Percentiles rank a stretch among this genome's conserved stretches.
These are phyloP conservation scores for Oryza australiensis DNA, from an alignment of 176 grass and related monocot species.

Conservation along the genomic window DNA sequence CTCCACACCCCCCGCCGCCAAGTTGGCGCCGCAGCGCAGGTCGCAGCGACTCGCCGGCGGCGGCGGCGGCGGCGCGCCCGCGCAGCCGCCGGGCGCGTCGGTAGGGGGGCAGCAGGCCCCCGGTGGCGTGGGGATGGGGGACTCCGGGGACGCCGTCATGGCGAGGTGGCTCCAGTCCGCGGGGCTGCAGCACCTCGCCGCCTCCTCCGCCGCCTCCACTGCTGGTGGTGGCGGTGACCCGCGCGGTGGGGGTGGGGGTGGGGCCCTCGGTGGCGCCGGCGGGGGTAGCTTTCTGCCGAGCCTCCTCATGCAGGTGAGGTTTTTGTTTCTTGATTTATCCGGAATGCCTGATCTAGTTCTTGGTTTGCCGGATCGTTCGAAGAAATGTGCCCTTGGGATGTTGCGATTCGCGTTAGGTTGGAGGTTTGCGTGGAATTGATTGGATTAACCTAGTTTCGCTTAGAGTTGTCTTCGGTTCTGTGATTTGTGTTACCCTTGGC, in stretches of 20 bases:
- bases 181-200: slow-evolving; percentile 89
- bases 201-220: slow-evolving; percentile 28
- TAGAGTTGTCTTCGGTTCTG: neutral
- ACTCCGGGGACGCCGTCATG: slow-evolving; percentile 85
- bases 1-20: slow-evolving; percentile 18
- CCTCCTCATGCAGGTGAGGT: slow-evolving; percentile 87
- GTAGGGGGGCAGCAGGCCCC: slow-evolving; percentile 5
- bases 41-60: slow-evolving; percentile 85
- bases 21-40: slow-evolving; percentile 98
- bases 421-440: neutral
- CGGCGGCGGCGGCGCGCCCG: slow-evolving; percentile 54
- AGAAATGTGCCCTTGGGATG: neutral
- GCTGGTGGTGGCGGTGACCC: neutral
- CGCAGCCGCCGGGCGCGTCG: slow-evolving; percentile 23
- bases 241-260: slow-evolving; percentile 29
- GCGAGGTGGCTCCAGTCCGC: slow-evolving; percentile 95
- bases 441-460: slow-evolving; percentile 13
- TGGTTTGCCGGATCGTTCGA: slow-evolving; percentile 19
- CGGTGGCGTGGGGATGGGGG: slow-evolving; percentile 45
- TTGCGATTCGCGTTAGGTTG: neutral
- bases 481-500: neutral
- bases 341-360: slow-evolving; percentile 34
- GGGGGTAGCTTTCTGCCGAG: slow-evolving; percentile 62
- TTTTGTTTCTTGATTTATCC: neutral
- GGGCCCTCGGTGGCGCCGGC: slow-evolving; percentile 18